These are phyloP conservation scores for Calonectria ilicicola DNA, from an alignment of 2,329 filamentous ascomycete genomes.

Conservation along the genomic window DNA sequence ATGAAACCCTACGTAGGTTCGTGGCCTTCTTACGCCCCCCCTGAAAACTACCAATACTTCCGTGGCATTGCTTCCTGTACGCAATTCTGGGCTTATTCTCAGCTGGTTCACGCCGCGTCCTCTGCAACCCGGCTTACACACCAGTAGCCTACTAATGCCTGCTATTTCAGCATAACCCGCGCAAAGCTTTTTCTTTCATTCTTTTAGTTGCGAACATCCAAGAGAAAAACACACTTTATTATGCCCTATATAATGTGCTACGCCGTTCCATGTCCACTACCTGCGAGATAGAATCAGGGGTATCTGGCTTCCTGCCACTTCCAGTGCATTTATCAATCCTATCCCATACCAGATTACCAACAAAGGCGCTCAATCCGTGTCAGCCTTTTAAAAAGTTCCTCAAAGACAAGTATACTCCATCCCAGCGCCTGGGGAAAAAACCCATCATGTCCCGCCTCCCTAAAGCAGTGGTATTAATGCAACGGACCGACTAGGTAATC, in stretches of 20 bases:
- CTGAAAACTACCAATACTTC: background rate
- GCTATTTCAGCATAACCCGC: background rate
- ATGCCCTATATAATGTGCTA: background rate
- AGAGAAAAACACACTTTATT: background rate
- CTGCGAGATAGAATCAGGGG: background rate
- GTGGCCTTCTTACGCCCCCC: too few species aligned
- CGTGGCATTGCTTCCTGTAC: too few species aligned
- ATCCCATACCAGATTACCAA: background rate
- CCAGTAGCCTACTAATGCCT: background rate
- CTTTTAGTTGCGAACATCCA: background rate
- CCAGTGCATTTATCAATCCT: background rate
- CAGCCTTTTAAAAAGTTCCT: background rate
- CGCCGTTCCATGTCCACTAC: background rate
- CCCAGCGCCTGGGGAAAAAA: background rate
- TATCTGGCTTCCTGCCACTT: background rate
- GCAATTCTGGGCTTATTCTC: background rate
- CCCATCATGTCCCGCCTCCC: background rate
- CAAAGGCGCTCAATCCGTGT: background rate
- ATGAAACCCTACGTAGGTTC: too few species aligned
- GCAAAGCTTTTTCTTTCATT: too few species aligned
- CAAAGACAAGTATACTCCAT: background rate
- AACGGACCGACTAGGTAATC: background rate
- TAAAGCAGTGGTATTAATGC: slow-evolving; percentile 6
- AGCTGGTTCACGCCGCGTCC: too few species aligned
- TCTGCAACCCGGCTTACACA: background rate